These are phyloP conservation scores for Wolfiporia cocos DNA, from an alignment of 1,284 basidiomycete species.

Conservation along the genomic window DNA sequence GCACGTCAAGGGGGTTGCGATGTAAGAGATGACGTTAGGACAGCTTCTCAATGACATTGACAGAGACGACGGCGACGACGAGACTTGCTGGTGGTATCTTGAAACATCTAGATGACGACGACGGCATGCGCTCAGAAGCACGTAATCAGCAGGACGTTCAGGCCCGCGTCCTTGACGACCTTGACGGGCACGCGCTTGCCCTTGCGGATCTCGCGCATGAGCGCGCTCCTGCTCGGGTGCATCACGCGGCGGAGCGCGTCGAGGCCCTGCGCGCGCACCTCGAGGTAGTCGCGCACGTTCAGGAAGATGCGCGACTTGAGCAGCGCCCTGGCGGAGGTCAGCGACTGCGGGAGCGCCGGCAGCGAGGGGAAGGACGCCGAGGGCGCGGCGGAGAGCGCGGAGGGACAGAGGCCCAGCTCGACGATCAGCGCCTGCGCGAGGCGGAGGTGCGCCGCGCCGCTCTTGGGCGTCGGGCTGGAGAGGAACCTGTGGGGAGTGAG, in stretches of 20 bases:
- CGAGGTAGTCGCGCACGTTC: slow-evolving; percentile 67
- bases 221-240: slow-evolving; percentile 52
- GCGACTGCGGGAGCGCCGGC: slow-evolving; percentile 43
- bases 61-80: not conserved
- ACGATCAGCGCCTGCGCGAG: slow-evolving; percentile 37
- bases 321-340: slow-evolving; percentile 55
- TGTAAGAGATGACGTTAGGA: not conserved
- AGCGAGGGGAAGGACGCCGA: slow-evolving; percentile 20
- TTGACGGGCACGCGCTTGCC: slow-evolving; percentile 32
- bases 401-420: slow-evolving; percentile 36
- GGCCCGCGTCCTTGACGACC: slow-evolving; percentile 59
- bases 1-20: too few relatives aligned
- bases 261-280: slow-evolving; percentile 54
- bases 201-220: slow-evolving; percentile 53
- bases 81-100: too few relatives aligned
- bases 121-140: slow-evolving; percentile 19
- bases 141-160: slow-evolving; percentile 55
- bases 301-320: slow-evolving; percentile 61
- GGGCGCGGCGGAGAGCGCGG: slow-evolving; percentile 35
- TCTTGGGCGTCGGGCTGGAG: slow-evolving; percentile 41
- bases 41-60: not conserved
- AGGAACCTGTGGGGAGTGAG: slow-evolving; percentile 30
- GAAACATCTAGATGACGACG: too few relatives aligned
- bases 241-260: slow-evolving; percentile 54
- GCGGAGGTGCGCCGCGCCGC: slow-evolving; percentile 34